phyloP scores from a whole-genome alignment of 2,329 filamentous ascomycete genomes.

The Fusarium heterosporum region DNA sequence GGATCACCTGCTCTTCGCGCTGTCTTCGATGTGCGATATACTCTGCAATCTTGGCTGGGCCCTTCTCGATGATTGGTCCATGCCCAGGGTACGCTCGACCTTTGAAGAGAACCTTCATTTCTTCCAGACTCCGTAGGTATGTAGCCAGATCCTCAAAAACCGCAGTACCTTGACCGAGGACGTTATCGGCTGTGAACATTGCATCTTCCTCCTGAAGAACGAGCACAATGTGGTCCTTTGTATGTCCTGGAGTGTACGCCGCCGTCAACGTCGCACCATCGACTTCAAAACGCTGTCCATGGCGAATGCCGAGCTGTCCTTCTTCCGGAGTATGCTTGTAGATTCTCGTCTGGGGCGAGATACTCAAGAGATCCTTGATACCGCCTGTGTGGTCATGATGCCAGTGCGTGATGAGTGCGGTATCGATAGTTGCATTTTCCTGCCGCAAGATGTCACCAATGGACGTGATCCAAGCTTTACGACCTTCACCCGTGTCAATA shows the following conservation, averaged over 20 bases:
- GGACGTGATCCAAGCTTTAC: constrained; percentile 75
- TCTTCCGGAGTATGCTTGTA: constrained; percentile 73
- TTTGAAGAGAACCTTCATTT: constrained; percentile 73
- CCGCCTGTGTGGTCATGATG: constrained; percentile 88
- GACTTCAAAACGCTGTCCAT: constrained; percentile 66
- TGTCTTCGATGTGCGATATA: constrained; percentile 86
- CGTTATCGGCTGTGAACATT: constrained; percentile 90
- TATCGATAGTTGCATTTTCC: constrained; percentile 76
- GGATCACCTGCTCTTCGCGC: constrained; percentile 82
- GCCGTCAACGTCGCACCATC: constrained; percentile 76
- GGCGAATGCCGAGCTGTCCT: constrained; percentile 58
- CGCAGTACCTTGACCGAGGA: constrained; percentile 86
- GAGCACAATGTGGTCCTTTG: constrained; percentile 84
- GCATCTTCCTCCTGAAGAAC: constrained; percentile 81
- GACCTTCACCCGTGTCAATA: constrained; percentile 91
- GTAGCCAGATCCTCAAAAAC: constrained; percentile 81
- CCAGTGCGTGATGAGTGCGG: constrained; percentile 88
- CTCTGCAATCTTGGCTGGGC: constrained; percentile 76
- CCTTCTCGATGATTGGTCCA: constrained; percentile 80
- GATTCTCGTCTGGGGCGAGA: constrained; percentile 72
- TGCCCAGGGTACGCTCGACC: constrained; percentile 89
- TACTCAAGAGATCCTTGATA: constrained; percentile 72
- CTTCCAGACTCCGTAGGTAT: constrained; percentile 76
- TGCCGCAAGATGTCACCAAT: constrained; percentile 73
- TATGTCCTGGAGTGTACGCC: constrained; percentile 74